Conservation (phyloP, 2,329 filamentous ascomycete species). For the Claviceps maximensis region DNA sequence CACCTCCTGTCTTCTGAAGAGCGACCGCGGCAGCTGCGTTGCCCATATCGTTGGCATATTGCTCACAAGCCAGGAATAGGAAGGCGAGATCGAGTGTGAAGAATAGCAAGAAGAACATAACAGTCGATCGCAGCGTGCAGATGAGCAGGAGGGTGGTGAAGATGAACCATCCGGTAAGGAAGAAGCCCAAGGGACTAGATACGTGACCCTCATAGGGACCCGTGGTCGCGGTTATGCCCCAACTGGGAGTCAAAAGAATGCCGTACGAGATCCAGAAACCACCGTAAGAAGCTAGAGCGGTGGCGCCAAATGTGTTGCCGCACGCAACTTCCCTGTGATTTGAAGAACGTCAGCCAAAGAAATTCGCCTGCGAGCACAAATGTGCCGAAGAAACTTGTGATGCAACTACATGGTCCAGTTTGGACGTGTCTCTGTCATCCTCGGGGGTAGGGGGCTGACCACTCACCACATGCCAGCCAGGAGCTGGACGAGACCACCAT, state of each 20-base stretch:
- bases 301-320: conserved; percentile 80
- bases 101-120: conserved; percentile 69
- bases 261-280: conserved; percentile 73
- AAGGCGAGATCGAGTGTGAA: conserved; percentile 65
- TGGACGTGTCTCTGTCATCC: too few relatives aligned
- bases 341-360: not conserved
- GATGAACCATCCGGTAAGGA: conserved; percentile 71
- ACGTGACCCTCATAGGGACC: conserved; percentile 33
- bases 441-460: not conserved
- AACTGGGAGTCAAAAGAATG: conserved; percentile 57
- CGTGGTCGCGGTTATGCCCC: conserved; percentile 38
- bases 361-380: not conserved
- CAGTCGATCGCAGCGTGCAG: conserved; percentile 62
- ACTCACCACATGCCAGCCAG: conserved; percentile 77
- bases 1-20: conserved; percentile 58
- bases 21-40: conserved; percentile 28
- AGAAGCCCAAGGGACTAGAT: conserved; percentile 55
- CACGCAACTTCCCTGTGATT: conserved; percentile 59
- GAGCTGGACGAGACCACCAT: conserved; percentile 67
- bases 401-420: not conserved
- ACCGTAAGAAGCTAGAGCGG: conserved; percentile 67
- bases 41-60: conserved; percentile 42
- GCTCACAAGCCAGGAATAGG: conserved; percentile 54
- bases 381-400: not conserved
- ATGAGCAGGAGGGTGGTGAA: conserved; percentile 65